Conservation (phyloP, 305 asterid species). For the Euphrasia arctica region DNA sequence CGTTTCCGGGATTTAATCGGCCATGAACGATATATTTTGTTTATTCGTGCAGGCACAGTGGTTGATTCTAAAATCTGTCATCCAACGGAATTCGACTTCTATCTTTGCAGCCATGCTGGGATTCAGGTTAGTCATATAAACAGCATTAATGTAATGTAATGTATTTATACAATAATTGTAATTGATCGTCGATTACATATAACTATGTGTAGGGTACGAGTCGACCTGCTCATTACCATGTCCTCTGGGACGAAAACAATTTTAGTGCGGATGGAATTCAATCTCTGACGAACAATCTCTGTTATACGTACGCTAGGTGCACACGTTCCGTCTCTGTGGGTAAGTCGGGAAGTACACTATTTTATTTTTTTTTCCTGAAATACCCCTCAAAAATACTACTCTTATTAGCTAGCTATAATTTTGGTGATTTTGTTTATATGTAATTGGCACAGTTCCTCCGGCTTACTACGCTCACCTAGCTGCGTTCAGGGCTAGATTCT, state of each 20-base stretch:
- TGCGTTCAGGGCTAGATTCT: conserved; percentile 96
- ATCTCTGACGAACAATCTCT: conserved; percentile 88
- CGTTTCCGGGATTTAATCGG: not conserved
- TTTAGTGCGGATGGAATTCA: conserved; percentile 96
- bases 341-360: conserved; percentile 26
- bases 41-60: conserved; percentile 64
- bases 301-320: conserved; percentile 96
- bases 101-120: conserved; percentile 98
- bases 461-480: conserved; percentile 98
- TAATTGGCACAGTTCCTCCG: conserved; percentile 63
- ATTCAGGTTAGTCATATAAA: conserved; percentile 56
- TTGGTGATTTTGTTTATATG: not conserved
- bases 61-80: conserved; percentile 96
- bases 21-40: not conserved
- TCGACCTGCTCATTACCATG: conserved; percentile 98
- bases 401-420: no score
- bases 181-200: not conserved
- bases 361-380: no score
- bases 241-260: conserved; percentile 96
- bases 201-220: conserved; percentile 71
- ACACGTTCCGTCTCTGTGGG: conserved; percentile 98
- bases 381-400: no score
- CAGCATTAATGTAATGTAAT: no score
- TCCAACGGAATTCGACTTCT: conserved; percentile 95
- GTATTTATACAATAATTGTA: no score